phyloP scores from a whole-genome alignment of 148 eudicot genomes.

The Camellia sinensis region DNA sequence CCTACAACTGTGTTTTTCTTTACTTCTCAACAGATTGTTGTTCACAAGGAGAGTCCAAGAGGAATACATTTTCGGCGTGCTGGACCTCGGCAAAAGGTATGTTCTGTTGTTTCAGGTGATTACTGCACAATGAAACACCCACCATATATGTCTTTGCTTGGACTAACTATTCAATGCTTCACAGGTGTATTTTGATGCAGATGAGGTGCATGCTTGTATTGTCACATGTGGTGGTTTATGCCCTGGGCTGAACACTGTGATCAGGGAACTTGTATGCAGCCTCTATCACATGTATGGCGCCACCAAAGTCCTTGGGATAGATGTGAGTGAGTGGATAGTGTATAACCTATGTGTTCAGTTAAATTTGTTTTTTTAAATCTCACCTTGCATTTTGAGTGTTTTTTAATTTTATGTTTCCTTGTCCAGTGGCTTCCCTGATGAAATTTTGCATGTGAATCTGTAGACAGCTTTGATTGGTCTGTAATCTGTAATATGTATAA shows the following conservation, averaged over 20 bases:
- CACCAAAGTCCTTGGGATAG: slow-evolving; percentile 70
- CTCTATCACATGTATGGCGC: slow-evolving; percentile 87
- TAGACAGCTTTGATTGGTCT: neutral
- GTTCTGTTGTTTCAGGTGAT: neutral
- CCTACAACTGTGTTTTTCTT: neutral
- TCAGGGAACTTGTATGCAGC: slow-evolving; percentile 77
- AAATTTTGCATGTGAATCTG: neutral
- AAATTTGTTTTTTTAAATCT: neutral
- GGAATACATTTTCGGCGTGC: slow-evolving; percentile 85
- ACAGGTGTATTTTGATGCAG: slow-evolving; percentile 76
- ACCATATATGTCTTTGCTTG: slow-evolving; percentile 15
- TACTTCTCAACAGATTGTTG: slow-evolving; percentile 50
- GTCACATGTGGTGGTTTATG: slow-evolving; percentile 95
- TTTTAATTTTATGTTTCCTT: slow-evolving; percentile 3
- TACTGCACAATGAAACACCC: neutral
- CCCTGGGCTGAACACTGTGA: slow-evolving; percentile 88
- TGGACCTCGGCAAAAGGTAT: slow-evolving; percentile 81
- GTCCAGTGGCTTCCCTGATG: neutral
- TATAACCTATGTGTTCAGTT: neutral
- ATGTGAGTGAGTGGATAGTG: slow-evolving; percentile 43
- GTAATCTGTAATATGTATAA: neutral
- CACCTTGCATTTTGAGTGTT: neutral
- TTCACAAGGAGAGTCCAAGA: slow-evolving; percentile 71
- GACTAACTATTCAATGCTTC: slow-evolving; percentile 18
- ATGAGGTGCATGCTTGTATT: slow-evolving; percentile 81